Evolutionary conservation across 2,329 filamentous ascomycete species (phyloP).

Genomic region (Penicillium sp.): DNA sequence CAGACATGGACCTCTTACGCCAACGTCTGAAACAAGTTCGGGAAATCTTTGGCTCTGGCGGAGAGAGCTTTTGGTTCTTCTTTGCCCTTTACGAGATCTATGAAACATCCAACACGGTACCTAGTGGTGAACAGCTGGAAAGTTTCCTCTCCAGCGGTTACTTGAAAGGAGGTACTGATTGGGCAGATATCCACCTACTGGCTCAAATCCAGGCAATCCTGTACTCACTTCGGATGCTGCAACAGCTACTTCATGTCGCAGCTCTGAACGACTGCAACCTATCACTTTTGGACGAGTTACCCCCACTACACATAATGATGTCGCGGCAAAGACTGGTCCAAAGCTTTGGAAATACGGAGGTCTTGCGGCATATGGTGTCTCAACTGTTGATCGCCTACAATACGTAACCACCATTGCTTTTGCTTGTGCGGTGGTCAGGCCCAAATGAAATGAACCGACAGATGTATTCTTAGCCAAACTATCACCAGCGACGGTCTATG

Average conservation of each 20-base stretch:
- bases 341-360: slow-evolving; percentile 8
- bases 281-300: slow-evolving; percentile 28
- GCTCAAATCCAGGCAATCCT: slow-evolving; percentile 62
- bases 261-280: slow-evolving; percentile 22
- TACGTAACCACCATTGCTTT: slow-evolving; percentile 8
- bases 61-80: slow-evolving; percentile 33
- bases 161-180: slow-evolving; percentile 44
- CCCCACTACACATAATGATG: slow-evolving; percentile 33
- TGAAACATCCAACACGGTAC: slow-evolving; percentile 15
- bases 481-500: too few relatives aligned
- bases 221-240: slow-evolving; percentile 64
- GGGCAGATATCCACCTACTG: slow-evolving; percentile 62
- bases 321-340: slow-evolving; percentile 24
- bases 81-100: slow-evolving; percentile 39
- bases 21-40: slow-evolving; percentile 24
- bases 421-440: too few relatives aligned
- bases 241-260: slow-evolving; percentile 51
- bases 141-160: slow-evolving; percentile 33
- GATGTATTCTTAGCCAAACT: too few relatives aligned
- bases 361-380: slow-evolving; percentile 9
- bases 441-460: too few relatives aligned
- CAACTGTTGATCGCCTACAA: slow-evolving; percentile 15
- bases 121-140: slow-evolving; percentile 20
- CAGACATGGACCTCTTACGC: slow-evolving; percentile 21
- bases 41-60: slow-evolving; percentile 10